Base-by-base conservation (phyloP, 1,139 yeast genomes). In the Taphrina confusa region DNA sequence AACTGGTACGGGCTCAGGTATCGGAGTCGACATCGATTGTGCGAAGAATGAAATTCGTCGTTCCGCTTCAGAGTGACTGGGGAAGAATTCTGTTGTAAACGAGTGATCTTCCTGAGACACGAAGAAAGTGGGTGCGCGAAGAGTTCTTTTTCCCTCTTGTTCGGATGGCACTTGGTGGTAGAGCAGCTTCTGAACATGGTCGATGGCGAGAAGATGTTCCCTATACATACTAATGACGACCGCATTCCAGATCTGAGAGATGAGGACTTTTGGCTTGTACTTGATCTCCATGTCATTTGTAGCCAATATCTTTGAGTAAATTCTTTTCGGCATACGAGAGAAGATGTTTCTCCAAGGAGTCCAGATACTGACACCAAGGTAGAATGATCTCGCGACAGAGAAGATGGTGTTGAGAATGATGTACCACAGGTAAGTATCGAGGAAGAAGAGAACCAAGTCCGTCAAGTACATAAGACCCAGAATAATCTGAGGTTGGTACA, bases 281-380 rank as follows among this genome's bases (percentile, higher is more conserved):
- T 92, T 92, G 73, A 92, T 89, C 78, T 92, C 98, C 97, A 92
- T 92, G 74, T 92, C 98, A 67, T 96, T 88, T 44, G 98, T 92
- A 52, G 97, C 97, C 75, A 92, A 82, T 67, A 92, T 84, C 83
- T 92, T 92, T 62, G 97, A 89, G 80, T 92, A 92, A 69, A 92
- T 89, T 83, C 98, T 88, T 83, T 92, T 92, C 74, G 98, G 98
- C 72, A 92, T 80, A 76, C 98, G 85, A 64, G 96, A 85, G 80
- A 91, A 92, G 70, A 92, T 91, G 74, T 92, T 92, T 83, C 97
- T 87, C 98, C 98, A 92, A 65, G 98, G 98, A 60, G 98, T 92
- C 80, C 91, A 85, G 67, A 92, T 91, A 57, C 97, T 92, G 70
- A 92, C 90, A 85, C 98, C 98, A 75, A 92, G 81, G 80, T 91